Base-by-base conservation (phyloP, 2,329 filamentous ascomycete species). In the Aspergillus thermomutatus region DNA sequence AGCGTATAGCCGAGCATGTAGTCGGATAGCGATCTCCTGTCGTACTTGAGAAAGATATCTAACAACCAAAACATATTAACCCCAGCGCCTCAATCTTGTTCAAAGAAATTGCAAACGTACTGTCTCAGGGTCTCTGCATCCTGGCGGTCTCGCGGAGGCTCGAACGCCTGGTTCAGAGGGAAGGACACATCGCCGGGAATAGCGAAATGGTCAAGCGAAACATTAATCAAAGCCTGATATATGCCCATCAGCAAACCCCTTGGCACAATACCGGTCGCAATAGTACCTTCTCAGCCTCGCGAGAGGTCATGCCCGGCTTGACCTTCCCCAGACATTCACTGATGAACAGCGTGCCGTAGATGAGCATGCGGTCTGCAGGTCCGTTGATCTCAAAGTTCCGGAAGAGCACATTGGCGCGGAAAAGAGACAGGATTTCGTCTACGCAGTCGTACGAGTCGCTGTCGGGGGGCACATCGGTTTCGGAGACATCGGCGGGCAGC, bases 351-450 rank as follows among this genome's bases (percentile, higher is more conserved):
- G 97, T 99, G 61, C 93, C 93, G 79, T 99, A 99, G 70, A 97
- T 92, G 65, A 99, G 83, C 70, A 97, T 86, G 43, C 94, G 85
- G 78, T 99, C 94, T 57, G 94, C 93, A 26, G 91, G 90, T 14
- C 94, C 94, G 78, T 96, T 93, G 80, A 97, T 96, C 82, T 97
- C 94, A 70, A 99, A 99, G 83, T 97, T 99, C 70, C 94, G 90
- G 83, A 97, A 99, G 78, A 99, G 93, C 59, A 93, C 97, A 81
- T 99, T 97, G 69, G 94, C 93, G 63, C 94, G 91, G 83, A 97
- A 99, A 50, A 97, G 85, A 11, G 88, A 84, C 54, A 99, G 84
- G 52, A 95, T 87, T 81, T 99, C 94, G 78, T 99, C 94, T 54
- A 97, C 84, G 60, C 94, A 90, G 80, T 99, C 94, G 82, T 97